Conservation (phyloP, 225 moss, liverwort and hornwort species). For the Physcomitrellopsis africana region DNA sequence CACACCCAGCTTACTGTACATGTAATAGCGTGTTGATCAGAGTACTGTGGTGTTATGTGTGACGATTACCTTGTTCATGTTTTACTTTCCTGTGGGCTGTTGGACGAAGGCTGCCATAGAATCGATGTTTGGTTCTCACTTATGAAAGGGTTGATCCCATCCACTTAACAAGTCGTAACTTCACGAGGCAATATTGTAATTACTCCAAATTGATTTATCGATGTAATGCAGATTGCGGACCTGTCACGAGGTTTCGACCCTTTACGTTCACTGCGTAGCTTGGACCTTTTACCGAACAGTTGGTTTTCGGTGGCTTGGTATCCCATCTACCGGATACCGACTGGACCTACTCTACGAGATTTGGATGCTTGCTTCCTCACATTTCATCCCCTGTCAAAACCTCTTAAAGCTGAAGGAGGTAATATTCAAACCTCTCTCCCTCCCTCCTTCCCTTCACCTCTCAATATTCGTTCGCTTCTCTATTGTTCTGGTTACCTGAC, state of each 20-base stretch:
- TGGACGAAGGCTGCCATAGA: neutral
- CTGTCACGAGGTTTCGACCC: conserved; percentile 35
- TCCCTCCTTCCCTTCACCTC: too few relatives aligned
- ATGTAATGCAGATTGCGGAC: conserved; percentile 34
- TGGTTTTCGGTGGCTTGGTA: conserved; percentile 54
- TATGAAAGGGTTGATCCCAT: neutral
- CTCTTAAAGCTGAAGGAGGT: conserved; percentile 33
- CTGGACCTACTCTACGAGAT: conserved; percentile 46
- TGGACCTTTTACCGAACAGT: conserved; percentile 40
- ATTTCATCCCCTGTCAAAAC: conserved; percentile 42
- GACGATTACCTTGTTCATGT: neutral
- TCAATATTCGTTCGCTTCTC: neutral
- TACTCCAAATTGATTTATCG: neutral
- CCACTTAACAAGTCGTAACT: neutral
- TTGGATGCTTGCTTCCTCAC: conserved; percentile 51
- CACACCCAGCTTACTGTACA: too few relatives aligned
- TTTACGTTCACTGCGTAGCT: conserved; percentile 29
- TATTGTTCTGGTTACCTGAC: neutral
- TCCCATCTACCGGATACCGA: conserved; percentile 51
- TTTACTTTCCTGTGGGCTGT: neutral
- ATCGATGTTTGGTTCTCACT: neutral
- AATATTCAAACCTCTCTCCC: neutral
- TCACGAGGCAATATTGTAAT: neutral
- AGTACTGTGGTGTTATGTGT: neutral
- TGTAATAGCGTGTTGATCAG: too few relatives aligned